phyloP scores from a whole-genome alignment of 2,329 filamentous ascomycete species.

The Ceratocystis variospora region DNA sequence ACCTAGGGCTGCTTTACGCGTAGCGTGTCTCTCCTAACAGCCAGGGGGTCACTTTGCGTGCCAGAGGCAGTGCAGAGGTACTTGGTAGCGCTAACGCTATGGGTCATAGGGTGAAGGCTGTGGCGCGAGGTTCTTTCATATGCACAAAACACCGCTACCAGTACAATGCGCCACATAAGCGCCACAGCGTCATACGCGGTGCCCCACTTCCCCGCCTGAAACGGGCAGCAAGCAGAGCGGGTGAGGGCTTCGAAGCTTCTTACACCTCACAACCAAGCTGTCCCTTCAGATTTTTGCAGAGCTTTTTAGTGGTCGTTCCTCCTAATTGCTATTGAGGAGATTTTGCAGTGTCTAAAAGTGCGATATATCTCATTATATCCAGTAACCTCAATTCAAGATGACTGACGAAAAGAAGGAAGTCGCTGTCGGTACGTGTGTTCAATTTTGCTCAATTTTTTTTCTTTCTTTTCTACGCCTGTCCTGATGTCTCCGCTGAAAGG shows the following conservation, averaged over 20 bases:
- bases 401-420: constrained; percentile 33
- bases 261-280: constrained; percentile 11
- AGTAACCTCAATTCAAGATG: constrained; percentile 26
- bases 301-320: constrained; percentile 9
- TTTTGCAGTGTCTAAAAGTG: constrained; percentile 15
- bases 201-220: constrained; percentile 20
- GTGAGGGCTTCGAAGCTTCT: constrained; percentile 17
- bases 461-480: background rate
- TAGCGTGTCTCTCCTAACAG: constrained; percentile 15
- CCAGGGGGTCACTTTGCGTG: background rate
- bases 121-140: background rate
- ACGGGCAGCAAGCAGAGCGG: constrained; percentile 8
- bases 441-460: constrained; percentile 9
- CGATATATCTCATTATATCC: constrained; percentile 14
- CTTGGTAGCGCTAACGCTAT: constrained; percentile 1
- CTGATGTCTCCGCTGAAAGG: background rate
- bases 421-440: constrained; percentile 25
- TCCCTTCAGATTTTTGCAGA: constrained; percentile 19
- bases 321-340: constrained; percentile 18
- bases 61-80: background rate
- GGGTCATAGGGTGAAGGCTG: background rate
- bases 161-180: constrained; percentile 8
- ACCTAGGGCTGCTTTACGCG: constrained; percentile 10
- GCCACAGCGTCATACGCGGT: constrained; percentile 17
- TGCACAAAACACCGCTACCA: background rate